phyloP scores from a whole-genome alignment of 805 yeast species.

The Candida nanaspora region DNA sequence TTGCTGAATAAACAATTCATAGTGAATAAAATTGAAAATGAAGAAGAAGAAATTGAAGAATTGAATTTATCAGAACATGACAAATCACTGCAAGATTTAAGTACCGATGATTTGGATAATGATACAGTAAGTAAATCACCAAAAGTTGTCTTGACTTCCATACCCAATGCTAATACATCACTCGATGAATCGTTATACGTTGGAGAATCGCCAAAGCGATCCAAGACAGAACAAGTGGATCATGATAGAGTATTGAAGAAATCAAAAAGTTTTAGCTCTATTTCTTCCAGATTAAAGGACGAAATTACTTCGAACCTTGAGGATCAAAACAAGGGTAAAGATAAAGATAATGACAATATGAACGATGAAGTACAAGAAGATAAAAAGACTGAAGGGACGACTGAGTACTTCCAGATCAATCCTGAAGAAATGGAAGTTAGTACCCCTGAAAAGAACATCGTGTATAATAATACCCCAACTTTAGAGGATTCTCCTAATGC shows the following conservation, averaged over 20 bases:
- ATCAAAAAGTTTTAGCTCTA: conserved; percentile 8
- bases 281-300: neutral
- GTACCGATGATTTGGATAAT: neutral
- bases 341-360: no score
- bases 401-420: no score
- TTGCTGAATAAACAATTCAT: neutral
- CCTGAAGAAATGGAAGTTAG: neutral
- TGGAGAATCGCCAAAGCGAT: conserved; percentile 12
- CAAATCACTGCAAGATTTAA: neutral
- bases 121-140: neutral
- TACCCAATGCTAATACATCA: neutral
- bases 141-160: neutral
- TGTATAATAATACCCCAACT: no score
- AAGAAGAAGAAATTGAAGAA: neutral
- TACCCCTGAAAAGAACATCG: neutral
- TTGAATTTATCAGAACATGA: neutral
- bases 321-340: no score
- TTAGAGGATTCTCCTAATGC: no score
- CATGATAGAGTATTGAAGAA: conserved; percentile 10
- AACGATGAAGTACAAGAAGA: no score
- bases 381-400: no score
- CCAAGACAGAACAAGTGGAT: conserved; percentile 2
- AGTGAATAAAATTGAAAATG: conserved; percentile 1
- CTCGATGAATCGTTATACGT: neutral
- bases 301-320: neutral